phyloP scores from a whole-genome alignment of 257 asterid species.

The Plantago major region DNA sequence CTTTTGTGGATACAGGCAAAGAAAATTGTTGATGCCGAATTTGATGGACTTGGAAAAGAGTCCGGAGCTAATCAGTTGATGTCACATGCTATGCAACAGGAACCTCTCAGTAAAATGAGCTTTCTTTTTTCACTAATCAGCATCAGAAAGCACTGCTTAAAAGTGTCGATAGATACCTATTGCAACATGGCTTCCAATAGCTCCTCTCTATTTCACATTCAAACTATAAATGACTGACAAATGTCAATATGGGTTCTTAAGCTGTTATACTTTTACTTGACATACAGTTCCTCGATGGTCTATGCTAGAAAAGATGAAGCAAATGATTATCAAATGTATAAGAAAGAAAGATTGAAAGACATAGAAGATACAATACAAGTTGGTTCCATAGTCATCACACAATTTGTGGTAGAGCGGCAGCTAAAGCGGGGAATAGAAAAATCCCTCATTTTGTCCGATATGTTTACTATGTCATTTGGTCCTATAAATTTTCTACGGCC shows the following conservation, averaged over 20 bases:
- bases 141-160: background rate
- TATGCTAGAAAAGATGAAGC: no score
- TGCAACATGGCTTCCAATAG: background rate
- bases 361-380: no score
- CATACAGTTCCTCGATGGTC: background rate
- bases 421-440: no score
- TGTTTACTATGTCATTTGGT: no score
- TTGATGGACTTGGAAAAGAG: conserved; percentile 90
- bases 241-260: background rate
- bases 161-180: background rate
- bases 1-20: conserved; percentile 53
- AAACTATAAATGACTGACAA: background rate
- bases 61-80: conserved; percentile 75
- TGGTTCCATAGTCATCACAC: no score
- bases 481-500: no score
- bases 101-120: conserved; percentile 11
- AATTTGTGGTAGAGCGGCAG: no score
- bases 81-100: conserved; percentile 47
- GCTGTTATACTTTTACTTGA: background rate
- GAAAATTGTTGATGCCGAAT: conserved; percentile 64
- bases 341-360: no score
- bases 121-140: background rate
- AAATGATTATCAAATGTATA: no score
- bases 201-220: conserved; percentile 5
- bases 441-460: no score